A percentile compares a stretch with the other conserved stretches of the same genome.
phyloP scores from a whole-genome alignment of 202 grass and related monocot species.

The Elaeis oleifera region DNA sequence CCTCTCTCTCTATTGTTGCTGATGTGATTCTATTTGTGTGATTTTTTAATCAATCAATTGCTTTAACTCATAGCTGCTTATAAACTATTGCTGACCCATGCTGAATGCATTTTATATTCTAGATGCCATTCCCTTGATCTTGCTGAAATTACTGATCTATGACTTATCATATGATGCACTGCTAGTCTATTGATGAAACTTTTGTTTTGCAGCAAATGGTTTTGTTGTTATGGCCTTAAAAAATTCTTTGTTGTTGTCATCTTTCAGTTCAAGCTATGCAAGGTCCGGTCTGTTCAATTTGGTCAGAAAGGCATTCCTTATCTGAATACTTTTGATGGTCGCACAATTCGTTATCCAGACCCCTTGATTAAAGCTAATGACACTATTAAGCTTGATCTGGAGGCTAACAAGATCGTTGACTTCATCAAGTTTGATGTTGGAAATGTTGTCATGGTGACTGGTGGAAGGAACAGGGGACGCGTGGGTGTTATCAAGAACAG shows the following conservation, averaged over 20 bases:
- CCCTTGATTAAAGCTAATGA: slow-evolving; percentile 3
- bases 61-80: too few relatives aligned
- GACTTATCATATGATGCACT: too few relatives aligned
- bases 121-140: too few relatives aligned
- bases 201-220: too few relatives aligned
- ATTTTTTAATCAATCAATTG: too few relatives aligned
- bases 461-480: slow-evolving; percentile 5
- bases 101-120: too few relatives aligned
- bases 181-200: too few relatives aligned
- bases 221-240: too few relatives aligned
- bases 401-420: slow-evolving; percentile 2
- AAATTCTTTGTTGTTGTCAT: neutral
- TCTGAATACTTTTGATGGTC: slow-evolving; percentile 4
- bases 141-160: too few relatives aligned
- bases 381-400: slow-evolving; percentile 4
- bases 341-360: slow-evolving; percentile 6
- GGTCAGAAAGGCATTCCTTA: slow-evolving; percentile 11
- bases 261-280: slow-evolving; percentile 13
- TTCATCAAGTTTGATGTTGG: slow-evolving; percentile 12
- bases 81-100: too few relatives aligned
- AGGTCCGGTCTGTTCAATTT: slow-evolving; percentile 10
- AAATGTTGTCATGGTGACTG: slow-evolving; percentile 10
- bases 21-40: too few relatives aligned
- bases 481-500: slow-evolving; percentile 10
- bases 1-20: too few relatives aligned